These are phyloP conservation scores for Phytopythium ostracodes DNA, from an alignment of 352 stramenopile species.

Conservation along the genomic window DNA sequence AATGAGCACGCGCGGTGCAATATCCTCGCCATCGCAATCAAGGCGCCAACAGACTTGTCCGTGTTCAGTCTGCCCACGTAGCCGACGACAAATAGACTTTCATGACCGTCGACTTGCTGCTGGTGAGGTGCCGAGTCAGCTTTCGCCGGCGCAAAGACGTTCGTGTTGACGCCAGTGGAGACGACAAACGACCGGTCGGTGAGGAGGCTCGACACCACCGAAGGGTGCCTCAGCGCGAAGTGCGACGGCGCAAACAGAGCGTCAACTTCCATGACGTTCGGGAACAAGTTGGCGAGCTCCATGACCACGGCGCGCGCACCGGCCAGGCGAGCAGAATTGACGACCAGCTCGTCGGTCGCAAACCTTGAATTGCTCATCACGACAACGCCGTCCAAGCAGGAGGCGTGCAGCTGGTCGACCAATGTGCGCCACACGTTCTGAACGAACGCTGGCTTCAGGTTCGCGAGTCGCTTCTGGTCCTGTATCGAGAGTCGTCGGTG, in stretches of 20 bases:
- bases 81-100: slow-evolving; percentile 31
- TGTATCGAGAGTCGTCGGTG: slow-evolving; percentile 10
- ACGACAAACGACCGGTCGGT: slow-evolving; percentile 25
- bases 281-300: slow-evolving; percentile 49
- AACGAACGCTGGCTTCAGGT: slow-evolving; percentile 23
- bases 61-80: slow-evolving; percentile 41
- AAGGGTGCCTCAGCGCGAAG: slow-evolving; percentile 44
- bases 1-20: slow-evolving; percentile 17
- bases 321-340: slow-evolving; percentile 29
- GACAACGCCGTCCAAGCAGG: slow-evolving; percentile 35
- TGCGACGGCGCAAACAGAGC: slow-evolving; percentile 49
- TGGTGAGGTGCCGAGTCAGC: background rate
- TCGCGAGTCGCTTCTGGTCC: slow-evolving; percentile 11
- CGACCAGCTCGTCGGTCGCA: slow-evolving; percentile 24
- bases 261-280: slow-evolving; percentile 32
- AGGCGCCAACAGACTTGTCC: slow-evolving; percentile 46
- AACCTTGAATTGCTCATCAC: slow-evolving; percentile 43
- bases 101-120: background rate
- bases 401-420: slow-evolving; percentile 17
- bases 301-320: slow-evolving; percentile 36
- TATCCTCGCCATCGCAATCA: slow-evolving; percentile 26
- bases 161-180: slow-evolving; percentile 36
- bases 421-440: slow-evolving; percentile 21
- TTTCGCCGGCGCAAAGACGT: slow-evolving; percentile 18
- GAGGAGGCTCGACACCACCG: slow-evolving; percentile 19